Evolutionary conservation across 306 rosid genomes (phyloP).

Genomic region (Datisca glomerata): DNA sequence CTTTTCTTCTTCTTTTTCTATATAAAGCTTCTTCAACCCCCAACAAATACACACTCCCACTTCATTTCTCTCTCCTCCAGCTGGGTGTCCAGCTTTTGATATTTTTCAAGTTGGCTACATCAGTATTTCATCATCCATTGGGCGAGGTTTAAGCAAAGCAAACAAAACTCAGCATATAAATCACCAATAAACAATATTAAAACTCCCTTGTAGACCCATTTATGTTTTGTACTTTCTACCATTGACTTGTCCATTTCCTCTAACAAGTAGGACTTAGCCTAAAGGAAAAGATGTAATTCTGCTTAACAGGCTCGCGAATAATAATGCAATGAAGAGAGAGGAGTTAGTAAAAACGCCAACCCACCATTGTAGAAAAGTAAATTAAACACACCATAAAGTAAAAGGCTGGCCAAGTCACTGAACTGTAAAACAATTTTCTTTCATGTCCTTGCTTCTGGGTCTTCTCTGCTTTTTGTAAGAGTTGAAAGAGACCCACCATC

Average conservation of each 20-base stretch:
- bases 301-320: too few relatives aligned
- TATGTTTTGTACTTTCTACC: too few relatives aligned
- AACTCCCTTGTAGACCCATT: conserved; percentile 2
- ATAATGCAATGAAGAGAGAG: too few relatives aligned
- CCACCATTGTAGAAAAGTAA: too few relatives aligned
- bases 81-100: too few relatives aligned
- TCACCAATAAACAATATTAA: too few relatives aligned
- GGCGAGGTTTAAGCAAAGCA: conserved; percentile 52
- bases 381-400: too few relatives aligned
- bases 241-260: too few relatives aligned
- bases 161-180: conserved; percentile 30
- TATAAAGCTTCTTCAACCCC: too few relatives aligned
- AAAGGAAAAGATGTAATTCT: not conserved
- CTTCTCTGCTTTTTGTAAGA: conserved; percentile 19
- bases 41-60: not conserved
- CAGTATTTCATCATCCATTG: conserved; percentile 85
- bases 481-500: conserved; percentile 63
- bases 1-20: not conserved
- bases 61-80: conserved; percentile 17
- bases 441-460: conserved; percentile 1
- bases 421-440: too few relatives aligned
- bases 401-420: too few relatives aligned
- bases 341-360: too few relatives aligned
- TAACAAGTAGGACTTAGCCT: not conserved
- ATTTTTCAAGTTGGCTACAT: conserved; percentile 55